Percentiles rank a stretch among this genome's conserved stretches.
These are phyloP conservation scores for Primulina tabacum DNA, from an alignment of 257 asterid species.

Conservation along the genomic window DNA sequence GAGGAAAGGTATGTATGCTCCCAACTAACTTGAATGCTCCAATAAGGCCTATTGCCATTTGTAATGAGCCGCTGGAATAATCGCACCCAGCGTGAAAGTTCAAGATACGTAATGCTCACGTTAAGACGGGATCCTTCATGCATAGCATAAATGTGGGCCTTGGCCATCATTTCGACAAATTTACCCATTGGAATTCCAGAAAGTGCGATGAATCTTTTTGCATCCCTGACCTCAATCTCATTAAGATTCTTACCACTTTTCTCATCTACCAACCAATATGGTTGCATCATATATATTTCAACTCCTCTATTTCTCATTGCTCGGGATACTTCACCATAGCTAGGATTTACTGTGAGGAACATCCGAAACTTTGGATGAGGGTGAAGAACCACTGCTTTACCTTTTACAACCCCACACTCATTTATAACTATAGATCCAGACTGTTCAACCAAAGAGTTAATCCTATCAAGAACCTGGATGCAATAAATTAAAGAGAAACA, in stretches of 20 bases:
- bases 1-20: conserved; percentile 87
- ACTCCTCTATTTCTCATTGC: conserved; percentile 99
- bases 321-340: conserved; percentile 91
- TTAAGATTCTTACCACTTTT: conserved; percentile 26
- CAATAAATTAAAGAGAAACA: conserved; percentile 19
- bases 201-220: conserved; percentile 59
- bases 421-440: conserved; percentile 91
- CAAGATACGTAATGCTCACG: conserved; percentile 73
- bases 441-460: conserved; percentile 96
- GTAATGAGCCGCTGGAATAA: conserved; percentile 70
- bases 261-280: conserved; percentile 54
- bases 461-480: conserved; percentile 92
- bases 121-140: conserved; percentile 56
- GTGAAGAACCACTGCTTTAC: conserved; percentile 72
- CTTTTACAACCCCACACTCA: conserved; percentile 91
- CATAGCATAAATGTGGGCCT: conserved; percentile 72
- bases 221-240: conserved; percentile 68
- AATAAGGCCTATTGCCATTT: conserved; percentile 62
- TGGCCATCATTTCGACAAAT: conserved; percentile 78
- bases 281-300: conserved; percentile 79
- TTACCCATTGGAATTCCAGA: conserved; percentile 75
- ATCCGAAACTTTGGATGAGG: conserved; percentile 91
- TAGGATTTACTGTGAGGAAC: conserved; percentile 92
- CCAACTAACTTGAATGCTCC: conserved; percentile 92
- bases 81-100: conserved; percentile 92